A percentile compares a stretch with the other conserved stretches of the same genome.
Evolutionary conservation across 2,329 filamentous ascomycete genomes (phyloP).

Genomic region (Bipolaris bicolor): DNA sequence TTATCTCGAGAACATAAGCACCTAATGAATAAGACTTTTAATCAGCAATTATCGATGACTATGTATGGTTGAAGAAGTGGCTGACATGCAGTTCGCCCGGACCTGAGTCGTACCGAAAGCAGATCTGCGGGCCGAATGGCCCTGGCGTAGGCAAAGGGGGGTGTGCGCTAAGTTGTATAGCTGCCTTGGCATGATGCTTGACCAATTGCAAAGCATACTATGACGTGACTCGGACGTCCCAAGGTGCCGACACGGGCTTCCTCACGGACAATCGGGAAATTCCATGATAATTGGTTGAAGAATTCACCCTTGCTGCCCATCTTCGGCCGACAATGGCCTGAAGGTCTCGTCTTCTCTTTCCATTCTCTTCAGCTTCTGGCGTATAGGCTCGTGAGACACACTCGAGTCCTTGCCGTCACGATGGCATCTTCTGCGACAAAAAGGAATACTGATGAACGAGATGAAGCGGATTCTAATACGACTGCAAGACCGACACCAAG

Average conservation of each 20-base stretch:
- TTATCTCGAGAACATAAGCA: too few relatives aligned
- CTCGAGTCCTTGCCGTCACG: not conserved
- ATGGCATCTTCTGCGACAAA: conserved; percentile 21
- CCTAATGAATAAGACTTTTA: not conserved
- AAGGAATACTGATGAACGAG: conserved; percentile 12
- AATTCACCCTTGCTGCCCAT: conserved; percentile 1
- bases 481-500: conserved; percentile 14
- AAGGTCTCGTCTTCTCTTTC: not conserved
- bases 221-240: not conserved
- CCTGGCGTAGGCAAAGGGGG: not conserved
- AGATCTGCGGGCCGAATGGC: conserved; percentile 1
- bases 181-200: not conserved
- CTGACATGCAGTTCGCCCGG: not conserved
- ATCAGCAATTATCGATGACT: not conserved
- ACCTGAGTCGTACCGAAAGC: not conserved
- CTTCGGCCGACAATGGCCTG: not conserved
- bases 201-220: not conserved
- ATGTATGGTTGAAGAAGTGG: not conserved
- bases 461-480: conserved; percentile 19
- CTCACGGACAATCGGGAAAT: conserved; percentile 21
- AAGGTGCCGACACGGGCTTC: not conserved
- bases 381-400: not conserved
- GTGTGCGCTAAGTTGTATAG: not conserved
- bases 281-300: not conserved
- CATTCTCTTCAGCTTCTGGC: not conserved